These are phyloP conservation scores for Fusarium sp. DNA, from an alignment of 2,329 filamentous ascomycete species.

Conservation along the genomic window DNA sequence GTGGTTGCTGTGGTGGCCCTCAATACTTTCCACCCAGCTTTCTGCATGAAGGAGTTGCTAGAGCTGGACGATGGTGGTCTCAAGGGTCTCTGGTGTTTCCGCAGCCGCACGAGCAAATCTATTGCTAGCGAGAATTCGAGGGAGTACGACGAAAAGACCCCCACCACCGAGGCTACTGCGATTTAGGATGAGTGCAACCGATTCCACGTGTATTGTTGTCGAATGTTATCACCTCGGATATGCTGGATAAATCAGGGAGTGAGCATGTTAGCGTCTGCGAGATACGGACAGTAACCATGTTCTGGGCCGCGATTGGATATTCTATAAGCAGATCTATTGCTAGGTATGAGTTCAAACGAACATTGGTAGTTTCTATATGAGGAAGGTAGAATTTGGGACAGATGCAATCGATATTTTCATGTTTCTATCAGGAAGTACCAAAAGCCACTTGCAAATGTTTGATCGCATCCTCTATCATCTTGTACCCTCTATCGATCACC, in stretches of 20 bases:
- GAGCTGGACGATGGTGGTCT: slow-evolving; percentile 46
- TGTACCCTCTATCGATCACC: slow-evolving; percentile 41
- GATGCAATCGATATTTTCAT: too few relatives aligned
- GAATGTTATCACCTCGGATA: neutral
- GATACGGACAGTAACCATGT: neutral
- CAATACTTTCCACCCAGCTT: slow-evolving; percentile 56
- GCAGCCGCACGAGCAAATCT: slow-evolving; percentile 29
- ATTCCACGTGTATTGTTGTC: neutral
- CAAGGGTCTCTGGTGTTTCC: slow-evolving; percentile 49
- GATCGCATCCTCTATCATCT: slow-evolving; percentile 45
- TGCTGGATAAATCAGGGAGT: neutral
- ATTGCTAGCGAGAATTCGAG: slow-evolving; percentile 23
- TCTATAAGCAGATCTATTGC: neutral
- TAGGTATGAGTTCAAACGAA: neutral
- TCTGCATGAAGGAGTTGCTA: slow-evolving; percentile 50
- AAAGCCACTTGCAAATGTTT: slow-evolving; percentile 41
- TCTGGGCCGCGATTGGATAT: neutral
- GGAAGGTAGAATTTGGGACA: neutral
- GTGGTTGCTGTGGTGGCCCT: slow-evolving; percentile 61
- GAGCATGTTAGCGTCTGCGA: neutral
- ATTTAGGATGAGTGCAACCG: slow-evolving; percentile 8
- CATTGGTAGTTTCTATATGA: neutral
- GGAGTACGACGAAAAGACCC: slow-evolving; percentile 32
- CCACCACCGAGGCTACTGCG: slow-evolving; percentile 13
- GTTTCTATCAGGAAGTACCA: slow-evolving; percentile 22